Base-by-base conservation (phyloP, 2,329 filamentous ascomycete genomes). In the Fusarium musae region DNA sequence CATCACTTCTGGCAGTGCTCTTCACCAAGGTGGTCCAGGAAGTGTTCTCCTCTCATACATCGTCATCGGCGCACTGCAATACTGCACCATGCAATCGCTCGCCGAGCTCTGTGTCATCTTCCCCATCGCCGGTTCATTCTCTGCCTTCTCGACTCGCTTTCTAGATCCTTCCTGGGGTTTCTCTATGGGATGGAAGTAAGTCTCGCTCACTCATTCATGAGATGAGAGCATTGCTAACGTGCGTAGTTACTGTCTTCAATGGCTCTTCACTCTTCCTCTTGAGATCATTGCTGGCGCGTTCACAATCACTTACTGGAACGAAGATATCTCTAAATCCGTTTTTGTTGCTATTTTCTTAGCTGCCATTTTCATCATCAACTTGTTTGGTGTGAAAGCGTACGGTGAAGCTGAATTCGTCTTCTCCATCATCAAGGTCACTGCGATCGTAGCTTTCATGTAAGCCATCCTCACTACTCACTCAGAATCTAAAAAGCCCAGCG, bases 141-240 rank as follows among this genome's bases (percentile, higher is more conserved):
- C 94, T 3, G 92, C 94, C 15, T 98, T 95, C 82, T 97, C 95
- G 12, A 97, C 94, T n/a, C 91, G 96, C 13, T 98, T 98, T 78
- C 83, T 98, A 9, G 95, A 98, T 79, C 96, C 95, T 1, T 95
- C 95, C 0, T 97, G 94, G 94, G 95, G 95, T 0, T 97, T 97
- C 79, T 93, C 94, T 36, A 97, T 97, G 94, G 95, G 94, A 13
- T 97, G 94, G 94, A 97, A 97, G 87, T 93, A 82, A 82, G 89
- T 87, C 11, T 23, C 23, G 2, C 34, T 28, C 23, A n/a, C 23
- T 16, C 5, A 16, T 2, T 21, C 6, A 30, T 36, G 9, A 52
- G n/a, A 36, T 36, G 17, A 28, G 23, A 28, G 5, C 19, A 54
- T 54, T 9, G 11, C 67, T 72, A 21, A 64, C 56, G 2, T 15